Evolutionary conservation across 805 yeast genomes (phyloP).

Genomic region (Candida pseudoglaebosa): DNA sequence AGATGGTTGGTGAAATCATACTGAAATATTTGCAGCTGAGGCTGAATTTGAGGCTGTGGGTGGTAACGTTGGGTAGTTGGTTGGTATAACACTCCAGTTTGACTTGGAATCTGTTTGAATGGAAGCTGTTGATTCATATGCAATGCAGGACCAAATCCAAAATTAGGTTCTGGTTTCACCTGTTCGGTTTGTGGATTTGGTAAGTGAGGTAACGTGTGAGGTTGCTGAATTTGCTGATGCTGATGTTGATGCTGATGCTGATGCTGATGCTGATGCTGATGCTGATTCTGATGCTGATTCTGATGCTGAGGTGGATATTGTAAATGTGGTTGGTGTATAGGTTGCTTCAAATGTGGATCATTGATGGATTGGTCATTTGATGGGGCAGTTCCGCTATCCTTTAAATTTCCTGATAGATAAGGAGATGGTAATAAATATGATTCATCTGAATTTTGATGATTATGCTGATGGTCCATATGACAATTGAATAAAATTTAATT

Average conservation of each 20-base stretch:
- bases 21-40: slow-evolving; percentile 5
- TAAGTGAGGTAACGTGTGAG: slow-evolving; percentile 1
- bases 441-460: slow-evolving; percentile 4
- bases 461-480: slow-evolving; percentile 5
- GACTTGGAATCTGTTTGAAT: slow-evolving; percentile 4
- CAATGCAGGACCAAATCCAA: slow-evolving; percentile 1
- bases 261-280: slow-evolving; percentile 6
- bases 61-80: slow-evolving; percentile 5
- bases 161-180: slow-evolving; percentile 2
- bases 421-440: slow-evolving; percentile 4
- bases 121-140: slow-evolving; percentile 2
- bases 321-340: slow-evolving; percentile 7
- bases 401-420: neutral
- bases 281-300: slow-evolving; percentile 8
- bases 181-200: neutral
- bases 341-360: neutral
- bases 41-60: slow-evolving; percentile 6
- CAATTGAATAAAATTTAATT: neutral
- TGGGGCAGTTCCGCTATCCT: neutral
- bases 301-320: slow-evolving; percentile 5
- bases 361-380: neutral
- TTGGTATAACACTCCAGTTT: slow-evolving; percentile 1
- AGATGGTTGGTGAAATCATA: slow-evolving; percentile 2
- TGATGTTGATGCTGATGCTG: slow-evolving; percentile 10
- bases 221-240: slow-evolving; percentile 9